These are phyloP conservation scores for Alternaria panax DNA, from an alignment of 2,329 filamentous ascomycete species.

Conservation along the genomic window DNA sequence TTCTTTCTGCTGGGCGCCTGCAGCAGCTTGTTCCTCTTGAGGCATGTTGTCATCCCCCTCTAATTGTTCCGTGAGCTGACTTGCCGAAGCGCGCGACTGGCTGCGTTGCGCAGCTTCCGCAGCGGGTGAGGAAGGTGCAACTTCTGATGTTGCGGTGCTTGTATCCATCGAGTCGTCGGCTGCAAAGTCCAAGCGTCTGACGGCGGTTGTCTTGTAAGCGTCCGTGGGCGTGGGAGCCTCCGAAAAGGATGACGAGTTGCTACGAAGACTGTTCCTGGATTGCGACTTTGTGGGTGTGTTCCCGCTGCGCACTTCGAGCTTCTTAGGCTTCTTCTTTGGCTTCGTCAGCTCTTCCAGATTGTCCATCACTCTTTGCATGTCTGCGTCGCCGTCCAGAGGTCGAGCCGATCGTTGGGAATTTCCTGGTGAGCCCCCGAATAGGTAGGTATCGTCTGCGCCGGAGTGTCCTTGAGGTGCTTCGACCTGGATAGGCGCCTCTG, in stretches of 20 bases:
- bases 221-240: constrained; percentile 50
- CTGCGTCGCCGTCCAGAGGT: constrained; percentile 13
- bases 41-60: constrained; percentile 3
- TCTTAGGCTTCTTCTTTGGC: constrained; percentile 34
- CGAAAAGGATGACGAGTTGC: constrained; percentile 40
- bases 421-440: constrained; percentile 52
- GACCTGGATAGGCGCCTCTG: constrained; percentile 56
- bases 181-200: constrained; percentile 34
- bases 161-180: constrained; percentile 38
- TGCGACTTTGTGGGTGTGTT: constrained; percentile 23
- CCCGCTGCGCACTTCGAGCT: constrained; percentile 28
- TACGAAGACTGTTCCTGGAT: constrained; percentile 19
- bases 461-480: constrained; percentile 31
- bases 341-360: constrained; percentile 26
- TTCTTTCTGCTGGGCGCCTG: constrained; percentile 24
- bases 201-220: constrained; percentile 53
- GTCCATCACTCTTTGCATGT: constrained; percentile 25
- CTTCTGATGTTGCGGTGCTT: constrained; percentile 40
- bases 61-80: constrained; percentile 5
- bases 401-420: constrained; percentile 31
- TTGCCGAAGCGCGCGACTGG: constrained; percentile 26
- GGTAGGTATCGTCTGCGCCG: constrained; percentile 57
- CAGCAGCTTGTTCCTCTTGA: constrained; percentile 12
- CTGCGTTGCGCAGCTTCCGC: constrained; percentile 51
- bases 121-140: constrained; percentile 53